Evolutionary conservation across 768 basidiomycete species (phyloP).

Genomic region (Megacollybia marginata): DNA sequence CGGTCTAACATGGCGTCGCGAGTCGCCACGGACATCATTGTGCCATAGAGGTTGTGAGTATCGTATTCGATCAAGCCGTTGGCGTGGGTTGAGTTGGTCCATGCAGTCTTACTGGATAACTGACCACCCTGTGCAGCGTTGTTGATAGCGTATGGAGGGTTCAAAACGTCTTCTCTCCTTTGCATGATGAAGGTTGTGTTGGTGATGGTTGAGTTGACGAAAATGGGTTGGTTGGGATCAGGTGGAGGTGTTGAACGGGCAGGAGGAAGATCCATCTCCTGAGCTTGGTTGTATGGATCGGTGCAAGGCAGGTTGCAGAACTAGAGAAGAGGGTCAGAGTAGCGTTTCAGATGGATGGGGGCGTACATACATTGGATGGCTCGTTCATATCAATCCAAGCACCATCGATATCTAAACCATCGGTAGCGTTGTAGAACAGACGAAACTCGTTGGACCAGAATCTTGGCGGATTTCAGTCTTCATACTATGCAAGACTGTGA

Average conservation of each 20-base stretch:
- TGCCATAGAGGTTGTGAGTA: slow-evolving; percentile 61
- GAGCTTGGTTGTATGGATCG: slow-evolving; percentile 53
- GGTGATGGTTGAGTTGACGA: slow-evolving; percentile 19
- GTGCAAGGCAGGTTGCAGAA: slow-evolving; percentile 59
- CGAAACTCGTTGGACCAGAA: slow-evolving; percentile 61
- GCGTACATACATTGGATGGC: slow-evolving; percentile 46
- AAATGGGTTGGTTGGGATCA: slow-evolving; percentile 45
- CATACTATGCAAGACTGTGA: not conserved
- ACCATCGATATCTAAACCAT: slow-evolving; percentile 60
- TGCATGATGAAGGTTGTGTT: not conserved
- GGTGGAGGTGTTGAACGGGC: slow-evolving; percentile 42
- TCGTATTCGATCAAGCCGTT: slow-evolving; percentile 57
- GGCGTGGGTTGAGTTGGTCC: slow-evolving; percentile 39
- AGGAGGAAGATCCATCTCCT: slow-evolving; percentile 46
- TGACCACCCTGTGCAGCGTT: slow-evolving; percentile 41
- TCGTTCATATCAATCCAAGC: slow-evolving; percentile 79
- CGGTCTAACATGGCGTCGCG: slow-evolving; percentile 55
- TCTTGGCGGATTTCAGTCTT: slow-evolving; percentile 17
- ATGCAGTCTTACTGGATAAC: slow-evolving; percentile 48
- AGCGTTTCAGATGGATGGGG: not conserved
- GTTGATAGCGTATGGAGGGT: slow-evolving; percentile 53
- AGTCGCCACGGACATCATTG: slow-evolving; percentile 63
- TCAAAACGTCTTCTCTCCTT: slow-evolving; percentile 30
- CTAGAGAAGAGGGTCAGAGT: slow-evolving; percentile 20
- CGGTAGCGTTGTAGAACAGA: slow-evolving; percentile 43